Base-by-base conservation (phyloP, 129 eudicot genomes). In the Oenanthe sinensis region DNA sequence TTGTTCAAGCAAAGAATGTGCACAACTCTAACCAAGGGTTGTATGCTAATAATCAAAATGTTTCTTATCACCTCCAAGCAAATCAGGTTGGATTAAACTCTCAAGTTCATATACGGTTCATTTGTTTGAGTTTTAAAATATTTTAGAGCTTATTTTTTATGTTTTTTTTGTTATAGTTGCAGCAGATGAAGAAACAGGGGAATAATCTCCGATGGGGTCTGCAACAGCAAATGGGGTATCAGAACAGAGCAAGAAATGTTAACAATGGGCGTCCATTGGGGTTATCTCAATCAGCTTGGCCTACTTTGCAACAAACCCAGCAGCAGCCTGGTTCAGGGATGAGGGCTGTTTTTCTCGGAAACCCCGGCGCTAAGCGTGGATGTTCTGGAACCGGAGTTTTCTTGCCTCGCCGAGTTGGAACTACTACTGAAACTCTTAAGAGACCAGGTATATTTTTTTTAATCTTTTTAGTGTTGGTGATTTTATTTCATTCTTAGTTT, bases 351-450 rank as follows among this genome's bases (percentile, higher is more conserved):
- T 91, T 91, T 14, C 85, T 93, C 0, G 94, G 94, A 6, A 88
- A 89, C 71, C 87, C 83, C 2, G 86, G 81, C 4, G 52, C 88
- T 0, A 88, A 90, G 77, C 87, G 92, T 13, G 98, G 87, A 80
- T 82, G 88, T 45, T 77, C 91, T 13, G 98, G 98, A 12, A 94
- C 98, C 0, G 98, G 98, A 0, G 98, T 94, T 5, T 94, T 94
- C 78, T 47, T 94, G 83, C 98, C 98, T 8, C 83, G 98, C 15
- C 85, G 90, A 43, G 40, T 82, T n/a, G 97, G 89, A 19, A 78
- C 91, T 40, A 86, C 90, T 24, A 22, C 84, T 26, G 96, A 88
- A 33, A 79, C 93, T n/a, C 74, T 78, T 43, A 94, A 89, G 77
- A 88, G 91, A 44, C 81, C 89, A 60, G 97, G 97, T 91, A 11